These are phyloP conservation scores for Lasiodiplodia hormozganensis DNA, from an alignment of 2,329 filamentous ascomycete species.

Conservation along the genomic window DNA sequence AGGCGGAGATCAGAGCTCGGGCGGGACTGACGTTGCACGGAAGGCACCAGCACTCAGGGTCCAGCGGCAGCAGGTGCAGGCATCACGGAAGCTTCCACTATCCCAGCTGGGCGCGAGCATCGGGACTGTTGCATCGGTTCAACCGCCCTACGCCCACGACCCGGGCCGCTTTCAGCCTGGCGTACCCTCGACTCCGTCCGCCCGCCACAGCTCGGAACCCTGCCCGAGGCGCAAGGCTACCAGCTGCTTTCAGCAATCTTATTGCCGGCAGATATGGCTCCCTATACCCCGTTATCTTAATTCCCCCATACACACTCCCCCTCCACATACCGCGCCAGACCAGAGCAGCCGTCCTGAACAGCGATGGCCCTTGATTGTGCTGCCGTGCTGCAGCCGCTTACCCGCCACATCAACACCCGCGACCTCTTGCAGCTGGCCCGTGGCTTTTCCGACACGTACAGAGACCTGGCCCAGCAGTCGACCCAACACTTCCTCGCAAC, in stretches of 20 bases:
- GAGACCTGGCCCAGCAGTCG: slow-evolving; percentile 42
- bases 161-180: background rate
- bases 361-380: slow-evolving; percentile 20
- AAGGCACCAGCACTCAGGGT: slow-evolving; percentile 4
- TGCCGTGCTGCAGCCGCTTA: slow-evolving; percentile 38
- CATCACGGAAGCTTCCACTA: slow-evolving; percentile 6
- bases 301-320: background rate
- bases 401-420: slow-evolving; percentile 41
- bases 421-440: slow-evolving; percentile 44
- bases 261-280: slow-evolving; percentile 11
- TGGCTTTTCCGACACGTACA: slow-evolving; percentile 46
- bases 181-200: slow-evolving; percentile 2
- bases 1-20: background rate
- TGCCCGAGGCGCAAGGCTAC: background rate
- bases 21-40: background rate
- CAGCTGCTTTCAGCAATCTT: slow-evolving; percentile 2
- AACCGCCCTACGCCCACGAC: background rate
- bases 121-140: background rate
- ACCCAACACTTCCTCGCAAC: slow-evolving; percentile 50
- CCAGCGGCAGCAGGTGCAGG: slow-evolving; percentile 1
- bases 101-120: background rate
- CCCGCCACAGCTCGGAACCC: background rate
- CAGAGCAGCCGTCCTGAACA: background rate
- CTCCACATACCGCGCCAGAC: background rate
- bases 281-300: slow-evolving; percentile 15